Evolutionary conservation across 2,329 filamentous ascomycete species (phyloP).

Genomic region (Juglanconis oblonga): DNA sequence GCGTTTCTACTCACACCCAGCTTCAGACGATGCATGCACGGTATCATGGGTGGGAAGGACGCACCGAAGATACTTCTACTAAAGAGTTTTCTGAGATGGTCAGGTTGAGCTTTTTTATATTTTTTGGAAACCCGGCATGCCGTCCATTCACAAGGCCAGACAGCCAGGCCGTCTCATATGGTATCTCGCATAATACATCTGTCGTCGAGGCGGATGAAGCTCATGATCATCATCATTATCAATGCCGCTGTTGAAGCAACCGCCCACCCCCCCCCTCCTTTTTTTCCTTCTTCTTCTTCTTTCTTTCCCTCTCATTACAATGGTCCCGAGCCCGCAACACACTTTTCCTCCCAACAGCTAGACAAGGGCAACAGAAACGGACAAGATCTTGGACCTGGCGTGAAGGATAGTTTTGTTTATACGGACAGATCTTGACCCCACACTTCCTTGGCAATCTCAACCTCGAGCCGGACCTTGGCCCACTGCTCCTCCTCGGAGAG

Average conservation of each 20-base stretch:
- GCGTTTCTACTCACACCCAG: no score
- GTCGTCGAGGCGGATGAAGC: not conserved
- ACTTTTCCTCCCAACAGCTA: no score
- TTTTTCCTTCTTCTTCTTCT: no score
- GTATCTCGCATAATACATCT: not conserved
- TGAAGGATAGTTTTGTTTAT: slow-evolving; percentile 5
- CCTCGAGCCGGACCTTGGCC: slow-evolving; percentile 52
- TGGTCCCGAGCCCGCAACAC: no score
- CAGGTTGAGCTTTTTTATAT: not conserved
- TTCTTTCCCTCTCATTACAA: not conserved
- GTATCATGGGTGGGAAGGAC: no score
- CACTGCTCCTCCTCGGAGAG: slow-evolving; percentile 55
- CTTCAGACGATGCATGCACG: no score
- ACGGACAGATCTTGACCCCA: slow-evolving; percentile 47
- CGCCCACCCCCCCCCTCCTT: not conserved
- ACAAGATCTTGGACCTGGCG: not conserved
- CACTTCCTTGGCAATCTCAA: slow-evolving; percentile 55
- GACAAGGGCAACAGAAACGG: not conserved
- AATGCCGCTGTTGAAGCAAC: not conserved
- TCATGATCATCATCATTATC: no score
- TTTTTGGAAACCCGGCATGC: not conserved
- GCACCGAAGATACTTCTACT: no score
- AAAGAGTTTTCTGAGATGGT: no score
- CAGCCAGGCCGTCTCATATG: not conserved
- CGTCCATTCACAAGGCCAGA: not conserved